These are phyloP conservation scores for Aspergillus costaricaensis DNA, from an alignment of 2,329 filamentous ascomycete species.

Conservation along the genomic window DNA sequence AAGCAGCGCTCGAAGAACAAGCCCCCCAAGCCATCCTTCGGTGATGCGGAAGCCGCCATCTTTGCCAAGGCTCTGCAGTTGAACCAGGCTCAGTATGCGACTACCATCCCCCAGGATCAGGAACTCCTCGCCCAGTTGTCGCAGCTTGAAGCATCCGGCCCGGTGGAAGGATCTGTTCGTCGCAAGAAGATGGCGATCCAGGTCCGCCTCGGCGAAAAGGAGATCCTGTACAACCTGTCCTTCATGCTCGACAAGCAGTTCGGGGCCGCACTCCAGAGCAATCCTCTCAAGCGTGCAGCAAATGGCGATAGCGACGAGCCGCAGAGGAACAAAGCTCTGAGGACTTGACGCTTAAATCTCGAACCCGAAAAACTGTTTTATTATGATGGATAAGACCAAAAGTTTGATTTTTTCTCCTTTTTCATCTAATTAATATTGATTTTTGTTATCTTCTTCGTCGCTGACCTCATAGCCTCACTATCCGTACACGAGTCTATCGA, in stretches of 20 bases:
- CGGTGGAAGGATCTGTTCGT: conserved; percentile 37
- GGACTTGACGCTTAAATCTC: conserved; percentile 17
- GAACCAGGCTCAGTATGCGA: conserved; percentile 52
- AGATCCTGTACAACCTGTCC: conserved; percentile 60
- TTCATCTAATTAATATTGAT: conserved; percentile 36
- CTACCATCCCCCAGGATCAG: conserved; percentile 55
- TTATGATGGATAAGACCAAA: conserved; percentile 13
- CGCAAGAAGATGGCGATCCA: conserved; percentile 62
- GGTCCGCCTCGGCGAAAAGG: conserved; percentile 73
- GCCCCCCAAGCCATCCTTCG: conserved; percentile 37
- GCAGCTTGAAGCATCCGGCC: conserved; percentile 31
- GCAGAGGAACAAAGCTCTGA: conserved; percentile 32
- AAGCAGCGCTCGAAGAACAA: conserved; percentile 39
- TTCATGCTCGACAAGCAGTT: conserved; percentile 35
- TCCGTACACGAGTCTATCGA: conserved; percentile 38
- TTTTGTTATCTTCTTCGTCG: conserved; percentile 34
- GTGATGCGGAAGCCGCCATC: conserved; percentile 32
- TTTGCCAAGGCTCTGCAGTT: conserved; percentile 37
- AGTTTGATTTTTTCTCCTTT: conserved; percentile 18
- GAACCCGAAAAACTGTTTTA: background rate
- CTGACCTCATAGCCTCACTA: conserved; percentile 42
- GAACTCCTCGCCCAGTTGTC: conserved; percentile 40
- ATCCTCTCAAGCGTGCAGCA: conserved; percentile 33
- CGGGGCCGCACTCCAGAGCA: conserved; percentile 7
- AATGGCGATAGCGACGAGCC: conserved; percentile 26